A percentile compares a stretch with the other conserved stretches of the same genome.
phyloP scores from a whole-genome alignment of 305 asterid genomes.

The Andrographis paniculata region DNA sequence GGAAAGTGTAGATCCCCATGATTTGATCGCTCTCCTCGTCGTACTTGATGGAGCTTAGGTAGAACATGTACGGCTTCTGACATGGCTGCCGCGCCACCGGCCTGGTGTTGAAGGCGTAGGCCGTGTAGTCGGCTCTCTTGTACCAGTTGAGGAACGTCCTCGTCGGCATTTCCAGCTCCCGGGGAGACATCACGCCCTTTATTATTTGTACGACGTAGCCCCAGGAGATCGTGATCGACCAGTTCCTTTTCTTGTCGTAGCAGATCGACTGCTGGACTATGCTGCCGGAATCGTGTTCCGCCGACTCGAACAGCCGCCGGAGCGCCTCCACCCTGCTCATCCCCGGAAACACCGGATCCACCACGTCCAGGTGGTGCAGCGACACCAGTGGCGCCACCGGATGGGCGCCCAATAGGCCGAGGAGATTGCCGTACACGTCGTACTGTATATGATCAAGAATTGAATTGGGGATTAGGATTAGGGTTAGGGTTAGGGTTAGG shows the following conservation, averaged over 20 bases:
- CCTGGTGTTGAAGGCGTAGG: background rate
- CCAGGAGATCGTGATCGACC: background rate
- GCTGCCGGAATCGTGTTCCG: background rate
- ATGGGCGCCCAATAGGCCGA: background rate
- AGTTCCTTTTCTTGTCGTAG: background rate
- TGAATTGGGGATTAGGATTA: background rate
- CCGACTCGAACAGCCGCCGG: background rate
- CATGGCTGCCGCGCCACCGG: background rate
- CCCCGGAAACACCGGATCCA: background rate
- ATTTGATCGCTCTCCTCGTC: background rate
- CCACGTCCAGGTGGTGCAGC: background rate
- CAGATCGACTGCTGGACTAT: background rate
- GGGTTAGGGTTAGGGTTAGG: background rate
- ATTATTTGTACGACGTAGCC: background rate
- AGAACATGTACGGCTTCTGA: background rate
- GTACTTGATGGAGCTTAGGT: background rate
- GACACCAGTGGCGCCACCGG: background rate
- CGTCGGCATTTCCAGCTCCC: background rate
- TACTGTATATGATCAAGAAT: background rate
- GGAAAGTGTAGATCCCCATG: conserved; percentile 6
- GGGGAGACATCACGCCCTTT: background rate
- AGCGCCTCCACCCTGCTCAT: background rate
- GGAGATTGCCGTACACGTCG: background rate
- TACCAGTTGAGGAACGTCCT: background rate
- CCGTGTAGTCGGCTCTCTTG: background rate